Evolutionary conservation across 164 flowering plant genomes (phyloP).

Genomic region (Berberis thunbergii): DNA sequence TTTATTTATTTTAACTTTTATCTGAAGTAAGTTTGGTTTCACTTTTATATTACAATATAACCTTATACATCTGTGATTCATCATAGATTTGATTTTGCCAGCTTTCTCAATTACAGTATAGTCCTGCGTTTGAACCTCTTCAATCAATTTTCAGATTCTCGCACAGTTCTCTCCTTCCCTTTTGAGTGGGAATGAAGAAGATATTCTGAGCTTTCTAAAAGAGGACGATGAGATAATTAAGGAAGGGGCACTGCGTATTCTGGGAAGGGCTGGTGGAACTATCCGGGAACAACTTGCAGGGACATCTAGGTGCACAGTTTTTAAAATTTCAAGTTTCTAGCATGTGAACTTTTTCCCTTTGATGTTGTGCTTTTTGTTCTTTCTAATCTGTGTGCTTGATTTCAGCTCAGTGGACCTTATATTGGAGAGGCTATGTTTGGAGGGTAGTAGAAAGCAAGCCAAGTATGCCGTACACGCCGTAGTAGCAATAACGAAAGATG

Average conservation of each 20-base stretch:
- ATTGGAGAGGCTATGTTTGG: conserved; percentile 80
- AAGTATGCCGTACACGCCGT: conserved; percentile 97
- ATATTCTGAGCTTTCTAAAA: conserved; percentile 67
- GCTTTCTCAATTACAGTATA: neutral
- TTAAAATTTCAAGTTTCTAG: conserved; percentile 1
- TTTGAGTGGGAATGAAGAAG: conserved; percentile 66
- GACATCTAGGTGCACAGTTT: conserved; percentile 50
- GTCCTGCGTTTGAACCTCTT: conserved; percentile 1
- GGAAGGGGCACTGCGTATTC: conserved; percentile 77
- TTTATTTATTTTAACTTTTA: too few relatives aligned
- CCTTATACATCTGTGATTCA: neutral
- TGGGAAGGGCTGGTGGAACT: conserved; percentile 93
- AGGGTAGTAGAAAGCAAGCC: conserved; percentile 92
- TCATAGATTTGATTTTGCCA: neutral
- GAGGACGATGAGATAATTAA: conserved; percentile 78
- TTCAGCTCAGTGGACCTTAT: conserved; percentile 87
- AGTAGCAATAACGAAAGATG: conserved; percentile 92
- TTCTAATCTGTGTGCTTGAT: conserved; percentile 5
- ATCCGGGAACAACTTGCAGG: conserved; percentile 76
- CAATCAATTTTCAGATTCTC: conserved; percentile 47
- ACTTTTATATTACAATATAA: too few relatives aligned
- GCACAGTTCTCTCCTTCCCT: conserved; percentile 68
- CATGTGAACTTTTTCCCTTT: neutral
- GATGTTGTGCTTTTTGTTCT: conserved; percentile 3
- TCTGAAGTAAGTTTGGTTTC: too few relatives aligned